phyloP scores from a whole-genome alignment of 2,329 filamentous ascomycete genomes.

The Aureobasidium subglaciale region DNA sequence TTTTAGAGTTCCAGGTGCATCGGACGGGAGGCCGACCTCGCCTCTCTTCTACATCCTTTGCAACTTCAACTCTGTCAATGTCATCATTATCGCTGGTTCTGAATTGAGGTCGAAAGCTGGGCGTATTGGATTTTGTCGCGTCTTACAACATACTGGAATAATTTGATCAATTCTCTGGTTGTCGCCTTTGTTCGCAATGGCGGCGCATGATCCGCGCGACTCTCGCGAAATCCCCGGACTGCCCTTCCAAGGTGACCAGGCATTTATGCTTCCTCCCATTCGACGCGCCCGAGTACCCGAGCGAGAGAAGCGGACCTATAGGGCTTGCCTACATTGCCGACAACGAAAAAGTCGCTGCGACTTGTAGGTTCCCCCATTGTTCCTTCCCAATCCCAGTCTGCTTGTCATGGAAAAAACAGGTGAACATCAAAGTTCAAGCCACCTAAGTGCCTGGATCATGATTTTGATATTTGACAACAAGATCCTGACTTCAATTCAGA shows the following conservation, averaged over 20 bases:
- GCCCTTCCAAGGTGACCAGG: constrained; percentile 9
- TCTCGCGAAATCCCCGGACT: constrained; percentile 11
- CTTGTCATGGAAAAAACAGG: not conserved
- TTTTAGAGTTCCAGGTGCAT: constrained; percentile 1
- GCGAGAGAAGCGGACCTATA: constrained; percentile 28
- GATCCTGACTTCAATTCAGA: constrained; percentile 16
- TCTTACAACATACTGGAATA: not conserved
- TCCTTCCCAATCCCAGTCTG: not conserved
- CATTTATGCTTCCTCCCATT: constrained; percentile 13
- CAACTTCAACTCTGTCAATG: not conserved
- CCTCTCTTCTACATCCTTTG: not conserved
- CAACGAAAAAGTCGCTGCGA: constrained; percentile 30
- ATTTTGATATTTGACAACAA: not conserved
- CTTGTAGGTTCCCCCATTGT: constrained; percentile 22
- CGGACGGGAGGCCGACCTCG: not conserved
- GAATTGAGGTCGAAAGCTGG: not conserved
- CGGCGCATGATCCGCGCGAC: constrained; percentile 9
- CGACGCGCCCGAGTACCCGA: constrained; percentile 19
- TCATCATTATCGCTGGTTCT: not conserved
- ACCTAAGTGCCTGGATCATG: not conserved
- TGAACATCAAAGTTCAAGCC: not conserved
- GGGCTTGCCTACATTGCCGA: constrained; percentile 28
- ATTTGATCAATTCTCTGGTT: not conserved
- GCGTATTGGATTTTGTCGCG: not conserved
- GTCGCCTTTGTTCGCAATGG: not conserved